phyloP scores from a whole-genome alignment of 129 eudicot species.

The Tagetes patula region DNA sequence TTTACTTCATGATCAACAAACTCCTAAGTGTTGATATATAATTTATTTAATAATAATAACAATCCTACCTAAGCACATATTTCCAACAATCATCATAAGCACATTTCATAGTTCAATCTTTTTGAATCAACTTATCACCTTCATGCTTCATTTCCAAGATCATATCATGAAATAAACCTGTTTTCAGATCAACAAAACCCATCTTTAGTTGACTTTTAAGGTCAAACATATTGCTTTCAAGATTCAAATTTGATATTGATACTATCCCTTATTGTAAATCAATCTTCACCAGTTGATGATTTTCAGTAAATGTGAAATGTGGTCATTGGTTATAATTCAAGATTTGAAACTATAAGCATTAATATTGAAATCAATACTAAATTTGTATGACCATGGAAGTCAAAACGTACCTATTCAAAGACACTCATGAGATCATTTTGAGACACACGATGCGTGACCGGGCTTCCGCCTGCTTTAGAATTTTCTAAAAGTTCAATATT shows the following conservation, averaged over 20 bases:
- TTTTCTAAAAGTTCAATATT: constrained; percentile 42
- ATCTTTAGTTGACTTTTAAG: constrained; percentile 1
- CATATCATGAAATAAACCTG: constrained; percentile 14
- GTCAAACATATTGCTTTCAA: constrained; percentile 22
- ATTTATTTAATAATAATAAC: constrained; percentile 22
- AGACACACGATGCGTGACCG: constrained; percentile 38
- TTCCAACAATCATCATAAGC: constrained; percentile 20
- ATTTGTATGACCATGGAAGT: constrained; percentile 7
- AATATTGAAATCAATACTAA: background rate
- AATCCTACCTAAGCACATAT: constrained; percentile 25
- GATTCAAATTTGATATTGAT: background rate
- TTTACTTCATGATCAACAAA: constrained; percentile 1
- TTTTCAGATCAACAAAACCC: constrained; percentile 15
- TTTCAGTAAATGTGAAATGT: background rate
- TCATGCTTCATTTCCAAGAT: constrained; percentile 10
- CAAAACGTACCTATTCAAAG: constrained; percentile 52
- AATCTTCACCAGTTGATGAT: background rate
- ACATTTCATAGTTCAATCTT: constrained; percentile 13
- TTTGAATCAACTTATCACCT: background rate
- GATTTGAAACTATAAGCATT: constrained; percentile 11
- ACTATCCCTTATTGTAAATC: background rate
- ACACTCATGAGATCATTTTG: constrained; percentile 67
- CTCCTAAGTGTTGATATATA: constrained; percentile 11
- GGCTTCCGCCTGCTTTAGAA: constrained; percentile 46
- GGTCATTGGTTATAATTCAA: background rate